phyloP scores from a whole-genome alignment of 805 yeast species.

The Saturnispora bothae region DNA sequence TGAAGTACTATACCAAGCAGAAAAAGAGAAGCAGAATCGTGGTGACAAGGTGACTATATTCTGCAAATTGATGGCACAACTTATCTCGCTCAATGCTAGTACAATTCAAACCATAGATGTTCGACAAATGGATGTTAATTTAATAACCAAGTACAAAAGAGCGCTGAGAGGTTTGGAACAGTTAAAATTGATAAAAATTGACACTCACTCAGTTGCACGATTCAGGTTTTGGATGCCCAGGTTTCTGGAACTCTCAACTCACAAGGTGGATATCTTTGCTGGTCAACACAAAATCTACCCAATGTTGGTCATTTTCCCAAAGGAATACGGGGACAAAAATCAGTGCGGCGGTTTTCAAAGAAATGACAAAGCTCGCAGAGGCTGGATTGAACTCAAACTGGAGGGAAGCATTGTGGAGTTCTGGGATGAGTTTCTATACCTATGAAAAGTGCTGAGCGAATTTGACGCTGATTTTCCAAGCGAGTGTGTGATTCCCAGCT shows the following conservation, averaged over 20 bases:
- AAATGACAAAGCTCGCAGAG: background rate
- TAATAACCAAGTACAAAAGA: constrained; percentile 6
- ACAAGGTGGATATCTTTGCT: background rate
- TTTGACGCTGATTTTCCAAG: no score
- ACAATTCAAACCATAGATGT: constrained; percentile 16
- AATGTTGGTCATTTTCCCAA: constrained; percentile 1
- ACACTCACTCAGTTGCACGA: constrained; percentile 16
- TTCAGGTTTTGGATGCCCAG: constrained; percentile 18
- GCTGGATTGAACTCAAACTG: background rate
- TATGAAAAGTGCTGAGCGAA: background rate
- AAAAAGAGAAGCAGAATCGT: no score
- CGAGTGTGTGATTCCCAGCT: no score
- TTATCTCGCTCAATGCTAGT: constrained; percentile 10
- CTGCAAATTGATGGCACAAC: constrained; percentile 13
- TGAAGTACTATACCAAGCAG: no score
- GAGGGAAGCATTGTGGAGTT: no score
- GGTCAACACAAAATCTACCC: constrained; percentile 2
- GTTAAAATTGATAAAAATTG: constrained; percentile 10
- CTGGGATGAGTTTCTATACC: no score
- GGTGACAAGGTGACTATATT: no score
- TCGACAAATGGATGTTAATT: constrained; percentile 17
- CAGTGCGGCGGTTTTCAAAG: no score
- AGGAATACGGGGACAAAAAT: no score
- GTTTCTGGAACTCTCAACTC: constrained; percentile 8
- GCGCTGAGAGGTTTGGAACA: constrained; percentile 10